These are phyloP conservation scores for Xylariaceae sp. DNA, from an alignment of 2,329 filamentous ascomycete genomes.

Conservation along the genomic window DNA sequence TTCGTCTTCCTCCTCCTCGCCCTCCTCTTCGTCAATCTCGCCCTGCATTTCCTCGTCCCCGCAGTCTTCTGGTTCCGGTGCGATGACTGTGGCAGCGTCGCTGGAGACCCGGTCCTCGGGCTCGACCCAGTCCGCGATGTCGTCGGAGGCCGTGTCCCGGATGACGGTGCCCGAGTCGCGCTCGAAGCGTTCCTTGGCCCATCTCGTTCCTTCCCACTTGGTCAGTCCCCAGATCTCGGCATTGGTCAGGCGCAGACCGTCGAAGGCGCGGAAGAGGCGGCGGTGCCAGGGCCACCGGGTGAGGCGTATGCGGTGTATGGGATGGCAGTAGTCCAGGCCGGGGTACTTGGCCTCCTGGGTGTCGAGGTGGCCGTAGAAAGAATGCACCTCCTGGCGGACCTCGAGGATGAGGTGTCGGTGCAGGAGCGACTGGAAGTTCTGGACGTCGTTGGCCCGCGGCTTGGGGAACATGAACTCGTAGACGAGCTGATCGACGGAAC, in stretches of 20 bases:
- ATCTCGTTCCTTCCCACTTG: conserved; percentile 79
- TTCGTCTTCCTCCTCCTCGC: conserved; percentile 46
- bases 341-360: conserved; percentile 79
- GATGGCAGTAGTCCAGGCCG: conserved; percentile 72
- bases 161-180: conserved; percentile 68
- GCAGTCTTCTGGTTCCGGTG: conserved; percentile 35
- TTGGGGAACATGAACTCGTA: conserved; percentile 71
- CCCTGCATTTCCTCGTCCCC: conserved; percentile 44
- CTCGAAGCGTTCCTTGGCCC: conserved; percentile 78
- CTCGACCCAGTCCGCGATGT: conserved; percentile 59
- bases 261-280: conserved; percentile 72
- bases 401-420: conserved; percentile 69
- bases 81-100: conserved; percentile 23
- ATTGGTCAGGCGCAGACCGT: conserved; percentile 63
- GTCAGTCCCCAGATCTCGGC: conserved; percentile 68
- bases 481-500: conserved; percentile 66
- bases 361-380: conserved; percentile 75
- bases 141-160: conserved; percentile 66
- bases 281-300: conserved; percentile 73
- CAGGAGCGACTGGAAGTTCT: conserved; percentile 66
- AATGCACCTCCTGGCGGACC: conserved; percentile 73
- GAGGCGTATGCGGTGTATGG: conserved; percentile 72
- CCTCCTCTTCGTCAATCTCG: conserved; percentile 52
- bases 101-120: conserved; percentile 34
- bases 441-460: conserved; percentile 63